Evolutionary conservation across 2,329 filamentous ascomycete species (phyloP), one percentile per base, ranked within the genome.

Genomic region (Hirsutella rhossiliensis): DNA sequence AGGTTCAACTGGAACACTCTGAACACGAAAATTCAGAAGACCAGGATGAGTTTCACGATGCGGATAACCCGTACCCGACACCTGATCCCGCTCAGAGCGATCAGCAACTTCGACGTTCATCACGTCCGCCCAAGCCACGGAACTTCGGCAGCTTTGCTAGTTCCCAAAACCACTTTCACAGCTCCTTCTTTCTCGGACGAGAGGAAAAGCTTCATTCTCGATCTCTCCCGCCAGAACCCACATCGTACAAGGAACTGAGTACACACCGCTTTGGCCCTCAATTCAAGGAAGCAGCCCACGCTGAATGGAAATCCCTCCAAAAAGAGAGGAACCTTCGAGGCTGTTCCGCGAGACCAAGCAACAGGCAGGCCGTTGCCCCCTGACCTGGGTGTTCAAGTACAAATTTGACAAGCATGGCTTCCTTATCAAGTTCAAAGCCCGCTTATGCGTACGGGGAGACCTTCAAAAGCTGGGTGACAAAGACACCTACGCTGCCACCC

Each of bases 351-450:
- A n/a, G 41, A 45, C 39, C 17, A 23, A 38, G 30, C 29, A 3
- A 39, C 20, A 18, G 11, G 27, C n/a, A 42, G 27, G 23, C 11
- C 32, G 11, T 30, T 48, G 13, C 44, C 40, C n/a, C 11, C 17
- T 45, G 2, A 44, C 31, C 5, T 30, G 13, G 29, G 29, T 30
- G 13, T 30, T 8, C 13, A 30, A 8, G 8, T 30, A 30, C 13
- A 30, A 47, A 28, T 34, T 40, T 19, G 36, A 47, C 31, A 47
- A 47, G 23, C 20, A 47, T 27, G 27, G 42, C 37, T 38, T 38
- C 29, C 36, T 47, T 18, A 39, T 19, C 3, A 34, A 40, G n/a
- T 42, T 42, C 20, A 47, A 46, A 31, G 39, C 38, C 31, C 15
- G 34, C n/a, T 15, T 30, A 43, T 37, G 15, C 7, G n/a, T 18